Percentiles rank a stretch among this genome's conserved stretches.
These are phyloP conservation scores for Phyllosticta citribraziliensis DNA, from an alignment of 2,329 filamentous ascomycete genomes.

Conservation along the genomic window DNA sequence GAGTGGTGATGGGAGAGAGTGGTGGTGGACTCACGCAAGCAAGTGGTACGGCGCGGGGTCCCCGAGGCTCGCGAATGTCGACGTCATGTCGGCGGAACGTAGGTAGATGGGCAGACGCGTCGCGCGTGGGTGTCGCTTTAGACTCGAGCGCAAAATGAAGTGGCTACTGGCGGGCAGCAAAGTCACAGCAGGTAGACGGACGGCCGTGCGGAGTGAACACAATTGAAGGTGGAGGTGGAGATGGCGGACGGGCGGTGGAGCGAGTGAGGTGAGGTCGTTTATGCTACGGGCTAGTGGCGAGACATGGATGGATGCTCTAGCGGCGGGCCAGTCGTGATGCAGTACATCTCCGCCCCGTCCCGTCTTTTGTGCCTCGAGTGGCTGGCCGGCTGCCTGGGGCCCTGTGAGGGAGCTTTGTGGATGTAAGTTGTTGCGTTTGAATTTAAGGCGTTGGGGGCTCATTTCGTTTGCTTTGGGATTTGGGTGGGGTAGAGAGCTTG, in stretches of 20 bases:
- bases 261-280: slow-evolving; percentile 6
- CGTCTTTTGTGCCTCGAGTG: background rate
- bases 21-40: slow-evolving; percentile 45
- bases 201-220: too few relatives aligned
- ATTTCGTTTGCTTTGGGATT: too few relatives aligned
- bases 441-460: too few relatives aligned
- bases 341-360: background rate
- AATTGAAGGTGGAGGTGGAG: too few relatives aligned
- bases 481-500: too few relatives aligned
- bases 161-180: too few relatives aligned
- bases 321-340: background rate
- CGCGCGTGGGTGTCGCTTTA: background rate
- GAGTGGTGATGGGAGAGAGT: slow-evolving; percentile 12
- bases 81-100: slow-evolving; percentile 29
- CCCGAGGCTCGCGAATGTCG: slow-evolving; percentile 32
- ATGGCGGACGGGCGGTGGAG: background rate
- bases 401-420: background rate
- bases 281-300: background rate
- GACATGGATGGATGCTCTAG: background rate
- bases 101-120: background rate
- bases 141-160: too few relatives aligned
- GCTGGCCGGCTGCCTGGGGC: background rate
- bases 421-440: too few relatives aligned
- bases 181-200: too few relatives aligned
- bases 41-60: slow-evolving; percentile 67